phyloP scores from a whole-genome alignment of 176 grass and related monocot genomes.

The Elaeis guineensis region DNA sequence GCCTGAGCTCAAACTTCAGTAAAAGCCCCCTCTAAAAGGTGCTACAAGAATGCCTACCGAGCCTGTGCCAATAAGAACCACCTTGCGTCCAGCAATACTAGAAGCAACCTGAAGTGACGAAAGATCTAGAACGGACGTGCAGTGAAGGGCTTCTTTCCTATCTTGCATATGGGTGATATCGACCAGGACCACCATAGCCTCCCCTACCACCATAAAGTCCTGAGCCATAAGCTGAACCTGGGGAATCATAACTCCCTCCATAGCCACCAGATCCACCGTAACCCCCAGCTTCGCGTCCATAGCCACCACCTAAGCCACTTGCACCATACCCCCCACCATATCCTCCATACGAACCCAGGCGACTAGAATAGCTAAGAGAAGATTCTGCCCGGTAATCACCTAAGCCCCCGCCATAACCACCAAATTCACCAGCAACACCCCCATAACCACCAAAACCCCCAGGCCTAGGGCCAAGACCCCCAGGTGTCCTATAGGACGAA shows the following conservation, averaged over 20 bases:
- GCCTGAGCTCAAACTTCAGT: too few relatives aligned
- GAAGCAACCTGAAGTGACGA: too few relatives aligned
- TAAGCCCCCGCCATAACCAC: conserved; percentile 39
- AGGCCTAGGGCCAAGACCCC: conserved; percentile 57
- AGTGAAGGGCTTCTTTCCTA: conserved; percentile 16
- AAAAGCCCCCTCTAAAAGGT: too few relatives aligned
- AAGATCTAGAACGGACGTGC: too few relatives aligned
- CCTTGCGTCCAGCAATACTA: too few relatives aligned
- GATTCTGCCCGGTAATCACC: conserved; percentile 46
- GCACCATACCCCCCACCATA: conserved; percentile 52
- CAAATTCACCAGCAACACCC: conserved; percentile 18
- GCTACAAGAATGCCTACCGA: too few relatives aligned
- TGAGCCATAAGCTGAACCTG: conserved; percentile 31
- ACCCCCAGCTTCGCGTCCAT: conserved; percentile 36
- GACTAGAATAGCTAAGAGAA: conserved; percentile 51
- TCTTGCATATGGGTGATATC: conserved; percentile 90
- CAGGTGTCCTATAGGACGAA: conserved; percentile 43
- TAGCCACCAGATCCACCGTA: conserved; percentile 53
- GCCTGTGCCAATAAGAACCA: too few relatives aligned
- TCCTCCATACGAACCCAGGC: conserved; percentile 31
- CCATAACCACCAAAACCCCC: conserved; percentile 38
- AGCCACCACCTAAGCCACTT: conserved; percentile 33
- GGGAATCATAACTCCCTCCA: conserved; percentile 50
- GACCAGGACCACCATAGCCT: conserved; percentile 57
- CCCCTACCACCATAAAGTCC: conserved; percentile 61